phyloP scores from a whole-genome alignment of 495 filamentous ascomycete genomes.

The Jackrogersella minutella region DNA sequence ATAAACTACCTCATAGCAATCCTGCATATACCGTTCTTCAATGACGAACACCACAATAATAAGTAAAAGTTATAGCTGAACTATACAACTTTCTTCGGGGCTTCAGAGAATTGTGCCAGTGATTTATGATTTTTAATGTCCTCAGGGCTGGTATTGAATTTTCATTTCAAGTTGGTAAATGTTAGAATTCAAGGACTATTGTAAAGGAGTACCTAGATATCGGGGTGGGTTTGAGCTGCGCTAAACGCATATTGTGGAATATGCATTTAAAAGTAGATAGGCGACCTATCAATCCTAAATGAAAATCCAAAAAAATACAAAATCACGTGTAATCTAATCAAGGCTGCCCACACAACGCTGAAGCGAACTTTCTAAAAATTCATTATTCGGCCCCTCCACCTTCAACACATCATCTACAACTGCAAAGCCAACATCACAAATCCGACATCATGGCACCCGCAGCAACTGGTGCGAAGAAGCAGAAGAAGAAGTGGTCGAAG shows the following conservation, averaged over 20 bases:
- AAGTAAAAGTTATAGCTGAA: too few relatives aligned
- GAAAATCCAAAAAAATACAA: too few relatives aligned
- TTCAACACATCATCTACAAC: conserved; percentile 46
- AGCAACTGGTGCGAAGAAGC: conserved; percentile 91
- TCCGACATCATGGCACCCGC: conserved; percentile 72
- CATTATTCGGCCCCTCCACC: conserved; percentile 51
- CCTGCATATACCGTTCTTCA: too few relatives aligned
- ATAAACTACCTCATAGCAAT: too few relatives aligned
- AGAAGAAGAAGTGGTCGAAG: conserved; percentile 99
- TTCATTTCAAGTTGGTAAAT: too few relatives aligned
- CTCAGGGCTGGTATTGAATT: too few relatives aligned
- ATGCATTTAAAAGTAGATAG: background rate
- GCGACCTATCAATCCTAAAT: background rate
- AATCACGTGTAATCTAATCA: conserved; percentile 31
- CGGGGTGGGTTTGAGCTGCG: too few relatives aligned
- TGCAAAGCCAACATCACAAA: conserved; percentile 54
- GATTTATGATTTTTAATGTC: too few relatives aligned
- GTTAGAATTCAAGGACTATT: background rate
- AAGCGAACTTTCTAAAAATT: conserved; percentile 47
- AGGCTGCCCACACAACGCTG: conserved; percentile 36
- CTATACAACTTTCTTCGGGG: too few relatives aligned
- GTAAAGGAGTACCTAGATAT: background rate
- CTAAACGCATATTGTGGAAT: background rate
- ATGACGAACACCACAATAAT: too few relatives aligned
- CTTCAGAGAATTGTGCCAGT: too few relatives aligned